Evolutionary conservation across 148 eudicot genomes (phyloP).

Genomic region (Diospyros kaki): DNA sequence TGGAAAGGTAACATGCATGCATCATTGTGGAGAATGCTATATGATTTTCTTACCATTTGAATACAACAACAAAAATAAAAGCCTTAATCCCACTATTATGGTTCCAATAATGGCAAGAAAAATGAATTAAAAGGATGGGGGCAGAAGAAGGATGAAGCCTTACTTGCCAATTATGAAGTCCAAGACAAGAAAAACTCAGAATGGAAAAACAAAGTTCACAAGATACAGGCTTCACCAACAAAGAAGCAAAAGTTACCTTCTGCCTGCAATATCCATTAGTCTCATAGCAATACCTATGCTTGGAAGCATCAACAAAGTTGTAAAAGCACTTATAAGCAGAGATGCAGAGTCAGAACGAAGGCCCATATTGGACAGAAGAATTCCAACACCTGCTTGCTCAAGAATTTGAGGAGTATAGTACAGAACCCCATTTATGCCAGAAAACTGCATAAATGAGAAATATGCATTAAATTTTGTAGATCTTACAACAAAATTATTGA

Average conservation of each 20-base stretch:
- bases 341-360: conserved; percentile 63
- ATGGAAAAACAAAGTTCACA: neutral
- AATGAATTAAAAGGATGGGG: no score
- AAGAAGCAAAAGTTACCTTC: conserved; percentile 38
- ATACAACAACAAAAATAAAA: no score
- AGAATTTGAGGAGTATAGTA: conserved; percentile 83
- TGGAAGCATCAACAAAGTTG: conserved; percentile 78
- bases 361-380: conserved; percentile 54
- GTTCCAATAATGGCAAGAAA: no score
- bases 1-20: no score
- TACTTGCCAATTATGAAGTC: no score
- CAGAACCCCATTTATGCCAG: conserved; percentile 74
- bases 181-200: neutral
- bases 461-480: neutral
- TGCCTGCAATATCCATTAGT: conserved; percentile 73
- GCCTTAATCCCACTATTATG: no score
- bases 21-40: no score
- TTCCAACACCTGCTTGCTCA: conserved; percentile 72
- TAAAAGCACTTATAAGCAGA: conserved; percentile 68
- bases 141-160: no score
- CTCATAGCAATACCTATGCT: conserved; percentile 69
- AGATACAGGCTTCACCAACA: neutral
- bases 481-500: no score
- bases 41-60: no score
- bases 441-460: conserved; percentile 39